phyloP scores from a whole-genome alignment of 1,139 yeast species.

The Geotrichum fermentans region DNA sequence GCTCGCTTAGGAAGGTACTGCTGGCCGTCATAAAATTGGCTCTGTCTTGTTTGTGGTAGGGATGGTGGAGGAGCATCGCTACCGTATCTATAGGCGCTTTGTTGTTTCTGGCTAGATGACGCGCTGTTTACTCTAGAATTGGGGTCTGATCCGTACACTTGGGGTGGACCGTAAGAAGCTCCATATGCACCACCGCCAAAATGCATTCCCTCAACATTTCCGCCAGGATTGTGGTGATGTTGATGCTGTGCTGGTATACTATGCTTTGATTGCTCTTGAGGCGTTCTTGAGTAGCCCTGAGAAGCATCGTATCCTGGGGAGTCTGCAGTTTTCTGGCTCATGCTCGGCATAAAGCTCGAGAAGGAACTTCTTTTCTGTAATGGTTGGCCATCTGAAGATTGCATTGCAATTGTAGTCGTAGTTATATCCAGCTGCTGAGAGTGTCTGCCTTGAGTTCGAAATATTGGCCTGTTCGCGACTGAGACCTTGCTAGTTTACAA shows the following conservation, averaged over 20 bases:
- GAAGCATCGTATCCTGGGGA: not conserved
- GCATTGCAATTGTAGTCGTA: too few relatives aligned
- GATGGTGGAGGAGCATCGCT: not conserved
- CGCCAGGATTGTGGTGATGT: not conserved
- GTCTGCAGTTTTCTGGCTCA: not conserved
- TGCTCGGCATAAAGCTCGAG: conserved; percentile 11
- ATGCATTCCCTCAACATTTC: conserved; percentile 3
- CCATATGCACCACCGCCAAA: conserved; percentile 11
- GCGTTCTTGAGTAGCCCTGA: not conserved
- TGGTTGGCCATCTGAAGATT: conserved; percentile 1
- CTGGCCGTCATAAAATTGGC: not conserved
- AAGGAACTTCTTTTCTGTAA: conserved; percentile 12
- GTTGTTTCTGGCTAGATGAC: not conserved
- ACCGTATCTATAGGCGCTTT: not conserved
- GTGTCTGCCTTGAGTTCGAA: too few relatives aligned
- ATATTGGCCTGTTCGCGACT: too few relatives aligned
- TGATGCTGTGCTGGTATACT: not conserved
- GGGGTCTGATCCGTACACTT: conserved; percentile 6
- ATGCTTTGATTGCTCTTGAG: conserved; percentile 3
- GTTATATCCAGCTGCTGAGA: too few relatives aligned
- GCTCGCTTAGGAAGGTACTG: conserved; percentile 4
- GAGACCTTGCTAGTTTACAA: too few relatives aligned
- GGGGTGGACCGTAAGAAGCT: conserved; percentile 8
- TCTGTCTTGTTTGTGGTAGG: not conserved
- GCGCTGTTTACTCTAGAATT: not conserved